Conservation (phyloP, 352 stramenopile genomes). For the Plasmopara muralis region DNA sequence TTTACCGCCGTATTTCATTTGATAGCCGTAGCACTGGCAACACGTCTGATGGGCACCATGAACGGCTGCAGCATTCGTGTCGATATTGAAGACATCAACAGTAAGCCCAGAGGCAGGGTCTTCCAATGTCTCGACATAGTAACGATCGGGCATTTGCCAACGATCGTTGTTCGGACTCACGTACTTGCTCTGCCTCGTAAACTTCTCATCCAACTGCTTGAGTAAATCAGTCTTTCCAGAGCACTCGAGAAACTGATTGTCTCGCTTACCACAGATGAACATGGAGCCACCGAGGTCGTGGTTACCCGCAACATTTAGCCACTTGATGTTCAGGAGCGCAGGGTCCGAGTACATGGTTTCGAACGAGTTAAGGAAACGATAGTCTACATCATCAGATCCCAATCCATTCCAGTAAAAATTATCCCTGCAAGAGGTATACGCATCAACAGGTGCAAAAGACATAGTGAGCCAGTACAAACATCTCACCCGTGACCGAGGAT, state of each 20-base stretch:
- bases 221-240: conserved; percentile 47
- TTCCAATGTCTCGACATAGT: conserved; percentile 51
- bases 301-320: conserved; percentile 66
- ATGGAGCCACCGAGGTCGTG: conserved; percentile 67
- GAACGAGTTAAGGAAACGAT: conserved; percentile 61
- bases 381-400: conserved; percentile 52
- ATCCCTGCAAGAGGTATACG: too few species aligned
- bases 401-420: too few species aligned
- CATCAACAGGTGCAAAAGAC: too few species aligned
- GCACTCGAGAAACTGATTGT: conserved; percentile 61
- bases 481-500: too few species aligned
- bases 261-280: conserved; percentile 63
- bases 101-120: conserved; percentile 25
- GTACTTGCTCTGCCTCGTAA: conserved; percentile 49
- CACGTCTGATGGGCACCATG: conserved; percentile 63
- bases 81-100: conserved; percentile 69
- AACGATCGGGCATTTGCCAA: conserved; percentile 59
- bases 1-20: conserved; percentile 32
- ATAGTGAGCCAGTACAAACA: too few species aligned
- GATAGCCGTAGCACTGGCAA: conserved; percentile 74
- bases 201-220: conserved; percentile 61
- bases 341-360: conserved; percentile 55
- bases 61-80: conserved; percentile 49
- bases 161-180: conserved; percentile 59
- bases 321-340: conserved; percentile 46